Evolutionary conservation across 805 yeast species (phyloP), one percentile per base, ranked within the genome.

Genomic region (Grigorovia jiainica): DNA sequence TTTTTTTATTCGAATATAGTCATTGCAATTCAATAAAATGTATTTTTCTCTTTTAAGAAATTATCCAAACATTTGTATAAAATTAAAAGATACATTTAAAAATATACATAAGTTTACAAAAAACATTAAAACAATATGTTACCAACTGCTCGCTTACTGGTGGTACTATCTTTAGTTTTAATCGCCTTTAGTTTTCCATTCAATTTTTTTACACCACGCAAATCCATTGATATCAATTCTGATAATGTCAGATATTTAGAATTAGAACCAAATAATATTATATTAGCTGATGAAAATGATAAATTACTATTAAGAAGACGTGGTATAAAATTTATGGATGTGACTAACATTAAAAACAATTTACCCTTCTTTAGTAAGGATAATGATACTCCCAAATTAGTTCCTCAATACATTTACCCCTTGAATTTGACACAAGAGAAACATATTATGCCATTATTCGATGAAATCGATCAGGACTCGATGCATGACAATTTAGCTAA

Each of bases 281-380:
- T 59, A 4, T 39, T 44, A 43, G 68, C 66, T 39, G 52, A 61
- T 13, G 77, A 72, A 43, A 57, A 57, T 11, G 72, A 73, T 40
- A 66, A 74, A 51, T 49, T 70, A n/a, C 54, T 52, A n/a, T 55
- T 74, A 35, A 65, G 64, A 51, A 58, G 74, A 40, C 57, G 65
- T 31, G 79, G 79, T 39, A 58, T 68, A 27, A 71, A 66, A 20
- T 82, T 80, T 55, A 74, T 83, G 48, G 90, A 82, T 61, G 70
- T 82, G 25, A 80, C 90, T 8, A 66, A 67, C 7, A 37, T 39
- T 18, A 36, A 40, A 34, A 32, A 15, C 30, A 16, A 43, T 19
- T 46, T 43, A 35, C 54, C 52, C 25, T 51, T 62, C 49, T 47
- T 52, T 35, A 45, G 44, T 7, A 34, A 50, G 1, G 43, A 47